Evolutionary conservation across 2,329 filamentous ascomycete species (phyloP).

Genomic region (Arthroderma sp.): DNA sequence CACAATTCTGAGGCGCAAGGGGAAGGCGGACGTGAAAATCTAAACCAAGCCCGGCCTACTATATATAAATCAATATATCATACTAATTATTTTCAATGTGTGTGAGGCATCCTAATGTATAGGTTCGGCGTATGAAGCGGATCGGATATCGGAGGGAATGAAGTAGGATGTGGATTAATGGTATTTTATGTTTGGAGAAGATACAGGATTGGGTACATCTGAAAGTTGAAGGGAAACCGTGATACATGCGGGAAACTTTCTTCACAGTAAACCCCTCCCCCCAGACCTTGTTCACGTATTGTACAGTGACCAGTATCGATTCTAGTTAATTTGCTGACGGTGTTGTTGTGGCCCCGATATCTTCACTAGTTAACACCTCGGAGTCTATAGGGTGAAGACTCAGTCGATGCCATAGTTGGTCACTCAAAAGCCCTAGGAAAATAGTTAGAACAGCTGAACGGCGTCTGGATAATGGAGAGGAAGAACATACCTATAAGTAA

Average conservation of each 20-base stretch:
- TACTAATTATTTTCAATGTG: too few relatives aligned
- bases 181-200: too few relatives aligned
- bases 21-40: background rate
- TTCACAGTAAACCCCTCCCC: too few relatives aligned
- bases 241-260: too few relatives aligned
- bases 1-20: background rate
- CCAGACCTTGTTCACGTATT: background rate
- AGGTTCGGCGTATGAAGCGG: too few relatives aligned
- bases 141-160: too few relatives aligned
- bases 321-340: background rate
- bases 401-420: background rate
- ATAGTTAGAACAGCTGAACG: background rate
- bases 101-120: background rate
- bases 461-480: background rate
- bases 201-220: too few relatives aligned
- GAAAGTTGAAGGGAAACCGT: too few relatives aligned
- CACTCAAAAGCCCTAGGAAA: constrained; percentile 2
- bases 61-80: background rate
- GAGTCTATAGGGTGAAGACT: background rate
- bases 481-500: constrained; percentile 20
- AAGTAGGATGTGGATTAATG: background rate
- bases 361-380: background rate
- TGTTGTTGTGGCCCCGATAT: background rate
- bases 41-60: background rate
- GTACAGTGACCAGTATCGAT: background rate